Percentiles rank a stretch among this genome's conserved stretches.
Conservation (phyloP, 495 filamentous ascomycete genomes). For the Melanomma pulvis-pyrius region DNA sequence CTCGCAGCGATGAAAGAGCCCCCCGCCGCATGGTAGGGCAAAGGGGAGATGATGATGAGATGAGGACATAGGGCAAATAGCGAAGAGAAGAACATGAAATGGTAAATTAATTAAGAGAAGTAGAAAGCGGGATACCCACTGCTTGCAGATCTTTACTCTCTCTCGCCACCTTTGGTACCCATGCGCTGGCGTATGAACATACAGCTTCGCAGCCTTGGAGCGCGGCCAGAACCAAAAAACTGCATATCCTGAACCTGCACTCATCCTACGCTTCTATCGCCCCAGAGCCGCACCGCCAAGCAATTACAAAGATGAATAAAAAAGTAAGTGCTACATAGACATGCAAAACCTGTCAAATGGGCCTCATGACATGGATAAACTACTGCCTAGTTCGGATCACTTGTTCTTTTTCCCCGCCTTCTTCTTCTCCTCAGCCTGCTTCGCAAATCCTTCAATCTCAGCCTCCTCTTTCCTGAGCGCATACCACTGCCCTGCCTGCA, state of each 20-base stretch:
- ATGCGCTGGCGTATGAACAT: neutral
- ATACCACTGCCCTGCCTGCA: conserved; percentile 99
- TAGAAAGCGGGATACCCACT: neutral
- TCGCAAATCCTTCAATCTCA: conserved; percentile 67
- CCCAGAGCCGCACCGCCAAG: neutral
- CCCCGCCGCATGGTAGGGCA: no score
- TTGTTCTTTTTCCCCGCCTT: conserved; percentile 47
- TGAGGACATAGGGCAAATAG: no score
- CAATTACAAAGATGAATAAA: neutral
- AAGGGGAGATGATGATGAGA: no score
- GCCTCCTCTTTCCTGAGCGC: conserved; percentile 88
- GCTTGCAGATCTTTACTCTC: neutral
- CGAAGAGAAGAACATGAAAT: no score
- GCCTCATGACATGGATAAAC: neutral
- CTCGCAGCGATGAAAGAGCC: no score
- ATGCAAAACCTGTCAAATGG: neutral
- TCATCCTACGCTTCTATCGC: neutral
- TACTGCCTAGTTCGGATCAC: conserved; percentile 17
- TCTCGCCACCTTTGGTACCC: neutral
- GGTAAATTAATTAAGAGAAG: neutral
- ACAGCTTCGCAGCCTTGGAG: no score
- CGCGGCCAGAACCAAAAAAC: neutral
- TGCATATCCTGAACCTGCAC: neutral
- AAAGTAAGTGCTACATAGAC: neutral
- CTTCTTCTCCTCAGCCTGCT: conserved; percentile 57